These are phyloP conservation scores for Hemisphaericaspora xylofermentans DNA, from an alignment of 1,139 yeast genomes.

Conservation along the genomic window DNA sequence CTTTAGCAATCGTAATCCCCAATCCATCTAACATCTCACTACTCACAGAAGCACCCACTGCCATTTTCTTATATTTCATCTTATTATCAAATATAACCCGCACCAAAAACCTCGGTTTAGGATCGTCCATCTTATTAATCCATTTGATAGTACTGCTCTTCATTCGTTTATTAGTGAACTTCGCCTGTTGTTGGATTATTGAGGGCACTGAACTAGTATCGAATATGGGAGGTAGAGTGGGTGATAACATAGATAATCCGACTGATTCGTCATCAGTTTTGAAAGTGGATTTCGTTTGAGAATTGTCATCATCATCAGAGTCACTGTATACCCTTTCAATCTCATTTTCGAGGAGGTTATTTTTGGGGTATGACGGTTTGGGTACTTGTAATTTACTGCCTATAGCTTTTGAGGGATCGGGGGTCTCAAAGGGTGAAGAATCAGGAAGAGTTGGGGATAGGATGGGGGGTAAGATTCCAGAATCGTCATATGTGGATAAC, in stretches of 20 bases:
- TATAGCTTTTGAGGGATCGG: not conserved
- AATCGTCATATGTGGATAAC: conserved; percentile 33
- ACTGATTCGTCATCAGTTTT: conserved; percentile 14
- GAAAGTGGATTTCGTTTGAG: not conserved
- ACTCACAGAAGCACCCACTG: conserved; percentile 4
- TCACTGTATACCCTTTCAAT: conserved; percentile 2
- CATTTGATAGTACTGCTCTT: conserved; percentile 24
- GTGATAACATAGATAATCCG: conserved; percentile 35
- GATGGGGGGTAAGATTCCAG: conserved; percentile 39
- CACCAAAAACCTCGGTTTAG: conserved; percentile 31
- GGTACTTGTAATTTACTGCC: conserved; percentile 7
- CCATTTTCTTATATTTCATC: conserved; percentile 16
- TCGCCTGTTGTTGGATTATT: conserved; percentile 1
- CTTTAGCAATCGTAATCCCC: conserved; percentile 19
- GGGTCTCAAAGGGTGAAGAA: conserved; percentile 11
- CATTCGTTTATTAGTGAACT: conserved; percentile 10
- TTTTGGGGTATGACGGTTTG: conserved; percentile 11
- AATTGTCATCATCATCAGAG: conserved; percentile 1
- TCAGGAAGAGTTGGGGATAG: conserved; percentile 45
- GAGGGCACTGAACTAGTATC: conserved; percentile 8
- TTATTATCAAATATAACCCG: conserved; percentile 26
- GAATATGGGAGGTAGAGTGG: conserved; percentile 36
- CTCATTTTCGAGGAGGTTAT: not conserved
- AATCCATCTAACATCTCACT: conserved; percentile 21
- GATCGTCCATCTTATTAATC: conserved; percentile 29